Conservation (phyloP, 495 filamentous ascomycete species). For the Tuber indicum region DNA sequence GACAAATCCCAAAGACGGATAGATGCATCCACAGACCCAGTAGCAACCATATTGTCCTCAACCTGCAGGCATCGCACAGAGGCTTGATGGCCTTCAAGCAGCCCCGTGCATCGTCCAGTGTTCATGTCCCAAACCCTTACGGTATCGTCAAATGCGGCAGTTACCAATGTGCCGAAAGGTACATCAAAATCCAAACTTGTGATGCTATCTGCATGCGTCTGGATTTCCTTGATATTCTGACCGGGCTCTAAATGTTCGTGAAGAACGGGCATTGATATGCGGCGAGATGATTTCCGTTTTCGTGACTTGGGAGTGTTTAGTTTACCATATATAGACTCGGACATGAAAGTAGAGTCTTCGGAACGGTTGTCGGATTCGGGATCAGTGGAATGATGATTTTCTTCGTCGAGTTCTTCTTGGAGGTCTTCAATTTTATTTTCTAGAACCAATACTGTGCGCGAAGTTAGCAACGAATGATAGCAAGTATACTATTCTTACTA, state of each 20-base stretch:
- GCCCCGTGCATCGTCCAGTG: conserved; percentile 78
- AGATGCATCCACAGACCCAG: conserved; percentile 91
- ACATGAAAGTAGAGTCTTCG: conserved; percentile 68
- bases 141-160: conserved; percentile 90
- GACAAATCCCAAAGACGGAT: conserved; percentile 91
- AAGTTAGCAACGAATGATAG: conserved; percentile 36
- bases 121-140: conserved; percentile 98
- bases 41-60: conserved; percentile 91
- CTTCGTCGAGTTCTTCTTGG: conserved; percentile 53
- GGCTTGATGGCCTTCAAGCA: conserved; percentile 88
- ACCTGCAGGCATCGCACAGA: conserved; percentile 90
- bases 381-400: conserved; percentile 52
- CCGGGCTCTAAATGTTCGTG: conserved; percentile 95
- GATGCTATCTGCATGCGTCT: conserved; percentile 80
- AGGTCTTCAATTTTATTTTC: conserved; percentile 81
- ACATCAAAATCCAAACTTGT: conserved; percentile 92
- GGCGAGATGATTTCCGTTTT: conserved; percentile 59
- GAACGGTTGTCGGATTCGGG: conserved; percentile 49
- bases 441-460: conserved; percentile 62
- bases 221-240: conserved; percentile 76
- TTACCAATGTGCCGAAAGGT: conserved; percentile 91
- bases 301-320: conserved; percentile 61
- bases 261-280: conserved; percentile 84
- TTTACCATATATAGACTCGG: conserved; percentile 93
- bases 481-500: conserved; percentile 8